Percentiles rank a stretch among this genome's conserved stretches.
phyloP scores from a whole-genome alignment of 805 yeast species.

The Komagataella phaffii region DNA sequence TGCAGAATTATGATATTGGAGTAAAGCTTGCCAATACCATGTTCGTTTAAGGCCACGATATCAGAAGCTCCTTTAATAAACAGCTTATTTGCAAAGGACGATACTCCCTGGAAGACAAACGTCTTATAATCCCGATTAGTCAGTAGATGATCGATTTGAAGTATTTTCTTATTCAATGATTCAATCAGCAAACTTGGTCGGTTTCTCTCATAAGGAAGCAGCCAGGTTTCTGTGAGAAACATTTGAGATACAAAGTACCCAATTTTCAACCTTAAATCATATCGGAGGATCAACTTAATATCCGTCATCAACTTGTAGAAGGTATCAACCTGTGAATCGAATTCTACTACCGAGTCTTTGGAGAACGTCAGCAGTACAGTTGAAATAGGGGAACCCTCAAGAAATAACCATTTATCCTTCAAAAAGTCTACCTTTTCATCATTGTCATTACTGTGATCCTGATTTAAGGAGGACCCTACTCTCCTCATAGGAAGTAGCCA shows the following conservation, averaged over 20 bases:
- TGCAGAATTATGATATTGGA: slow-evolving; percentile 53
- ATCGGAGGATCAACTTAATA: slow-evolving; percentile 35
- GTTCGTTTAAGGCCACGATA: slow-evolving; percentile 34
- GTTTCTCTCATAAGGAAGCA: slow-evolving; percentile 37
- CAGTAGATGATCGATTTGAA: not conserved
- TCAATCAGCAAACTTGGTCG: not conserved
- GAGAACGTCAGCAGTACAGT: not conserved
- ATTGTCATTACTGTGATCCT: not conserved
- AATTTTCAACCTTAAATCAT: slow-evolving; percentile 40
- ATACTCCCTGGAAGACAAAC: slow-evolving; percentile 29
- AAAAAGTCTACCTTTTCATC: not conserved
- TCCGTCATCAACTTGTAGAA: not conserved
- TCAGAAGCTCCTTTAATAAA: slow-evolving; percentile 38
- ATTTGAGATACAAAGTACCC: slow-evolving; percentile 38
- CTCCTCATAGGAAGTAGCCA: not conserved
- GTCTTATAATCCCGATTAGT: not conserved
- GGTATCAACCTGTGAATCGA: not conserved
- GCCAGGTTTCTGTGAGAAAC: slow-evolving; percentile 34
- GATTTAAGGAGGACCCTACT: not conserved
- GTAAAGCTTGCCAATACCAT: slow-evolving; percentile 46
- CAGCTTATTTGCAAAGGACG: slow-evolving; percentile 34
- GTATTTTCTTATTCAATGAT: not conserved
- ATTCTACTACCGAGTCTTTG: not conserved
- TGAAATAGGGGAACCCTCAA: not conserved
- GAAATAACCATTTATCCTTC: not conserved